Evolutionary conservation across 2,329 filamentous ascomycete genomes (phyloP).

Genomic region (Xenoacremonium recifei): DNA sequence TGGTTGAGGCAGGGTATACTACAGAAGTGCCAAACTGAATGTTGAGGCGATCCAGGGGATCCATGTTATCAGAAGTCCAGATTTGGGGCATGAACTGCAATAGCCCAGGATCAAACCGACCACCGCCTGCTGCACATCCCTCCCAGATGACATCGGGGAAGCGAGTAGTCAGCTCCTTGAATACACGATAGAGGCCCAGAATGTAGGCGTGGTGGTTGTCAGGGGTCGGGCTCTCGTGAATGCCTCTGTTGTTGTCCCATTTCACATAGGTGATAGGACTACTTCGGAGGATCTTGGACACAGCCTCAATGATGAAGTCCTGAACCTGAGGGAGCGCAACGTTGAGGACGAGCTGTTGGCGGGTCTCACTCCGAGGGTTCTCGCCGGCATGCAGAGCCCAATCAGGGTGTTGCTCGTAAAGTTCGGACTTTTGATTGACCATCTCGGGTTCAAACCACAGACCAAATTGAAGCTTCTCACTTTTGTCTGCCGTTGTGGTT

Average conservation of each 20-base stretch:
- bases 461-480: constrained; percentile 55
- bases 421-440: constrained; percentile 60
- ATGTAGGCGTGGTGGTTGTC: constrained; percentile 59
- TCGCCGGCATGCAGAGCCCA: constrained; percentile 59
- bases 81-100: constrained; percentile 64
- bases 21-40: constrained; percentile 65
- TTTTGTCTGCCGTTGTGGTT: constrained; percentile 38
- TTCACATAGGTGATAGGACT: constrained; percentile 61
- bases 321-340: constrained; percentile 60
- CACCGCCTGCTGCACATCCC: constrained; percentile 64
- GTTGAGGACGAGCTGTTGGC: constrained; percentile 62
- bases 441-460: constrained; percentile 70
- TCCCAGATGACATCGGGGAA: constrained; percentile 65
- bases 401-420: constrained; percentile 62
- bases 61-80: constrained; percentile 66
- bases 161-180: constrained; percentile 55
- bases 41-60: constrained; percentile 57
- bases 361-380: constrained; percentile 54
- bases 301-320: constrained; percentile 56
- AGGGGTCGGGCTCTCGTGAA: constrained; percentile 58
- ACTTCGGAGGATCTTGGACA: constrained; percentile 53
- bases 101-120: constrained; percentile 62
- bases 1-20: constrained; percentile 60
- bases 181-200: constrained; percentile 61
- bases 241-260: constrained; percentile 67